Evolutionary conservation across 768 basidiomycete species (phyloP), one percentile per base, ranked within the genome.

Genomic region (Phylloporus scabripes): DNA sequence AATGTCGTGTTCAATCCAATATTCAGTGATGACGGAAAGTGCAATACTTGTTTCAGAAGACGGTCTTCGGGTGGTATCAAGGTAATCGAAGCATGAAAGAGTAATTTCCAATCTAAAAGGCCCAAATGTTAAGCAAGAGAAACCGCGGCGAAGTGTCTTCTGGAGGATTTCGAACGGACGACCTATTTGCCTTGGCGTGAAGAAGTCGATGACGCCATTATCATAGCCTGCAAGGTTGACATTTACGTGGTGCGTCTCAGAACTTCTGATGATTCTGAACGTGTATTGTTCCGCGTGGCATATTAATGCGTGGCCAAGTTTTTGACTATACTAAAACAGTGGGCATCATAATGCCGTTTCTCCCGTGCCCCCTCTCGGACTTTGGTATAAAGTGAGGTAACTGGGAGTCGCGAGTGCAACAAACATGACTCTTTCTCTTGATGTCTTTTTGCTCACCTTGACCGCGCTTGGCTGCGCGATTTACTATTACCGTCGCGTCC

Each of bases 81-180:
- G 42, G 57, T 52, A 54, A 59, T 56, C 45, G 54, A 54, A 61
- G 52, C 39, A 42, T 29, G 36, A 38, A n/a, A 44, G 32, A 32
- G 24, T 24, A 61, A 59, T 61, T 56, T 44, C 29, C 39, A 61
- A 58, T 51, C 53, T 28, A 28, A 45, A 58, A 40, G 12, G 28
- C 26, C 56, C 41, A 45, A 51, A 53, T 46, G 49, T 45, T 17
- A 38, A 31, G 20, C 52, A 48, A 62, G 54, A 59, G 59, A 62
- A 52, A 62, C 62, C 61, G 62, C 61, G 61, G 62, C 49, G 60
- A 64, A 57, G 53, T 21, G 43, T 32, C 41, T 36, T 38, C 14
- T 17, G 17, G 40, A 46, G 41, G 58, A 36, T 29, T 60, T 51
- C 41, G 44, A 51, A 45, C 21, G 32, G 52, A 31, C 42, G 20